phyloP scores from a whole-genome alignment of 495 filamentous ascomycete genomes.

The Penicillium pulvis region DNA sequence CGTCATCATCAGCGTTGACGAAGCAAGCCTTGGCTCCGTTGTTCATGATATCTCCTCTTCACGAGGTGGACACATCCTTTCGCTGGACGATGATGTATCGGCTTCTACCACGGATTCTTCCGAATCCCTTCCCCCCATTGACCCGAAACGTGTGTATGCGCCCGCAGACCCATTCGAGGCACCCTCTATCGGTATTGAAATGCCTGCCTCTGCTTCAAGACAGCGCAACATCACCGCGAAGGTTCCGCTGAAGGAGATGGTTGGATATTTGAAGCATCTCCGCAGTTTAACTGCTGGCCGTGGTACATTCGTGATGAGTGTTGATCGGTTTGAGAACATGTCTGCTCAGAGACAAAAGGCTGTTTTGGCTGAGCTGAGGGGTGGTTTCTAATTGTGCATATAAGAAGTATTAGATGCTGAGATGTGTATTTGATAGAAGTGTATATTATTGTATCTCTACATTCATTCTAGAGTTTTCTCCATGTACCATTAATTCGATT shows the following conservation, averaged over 20 bases:
- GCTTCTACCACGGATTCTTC: slow-evolving; percentile 30
- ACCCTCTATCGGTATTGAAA: slow-evolving; percentile 25
- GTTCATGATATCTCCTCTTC: slow-evolving; percentile 84
- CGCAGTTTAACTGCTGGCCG: slow-evolving; percentile 84
- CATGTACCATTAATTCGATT: not conserved
- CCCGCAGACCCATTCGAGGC: slow-evolving; percentile 83
- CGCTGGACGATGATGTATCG: slow-evolving; percentile 66
- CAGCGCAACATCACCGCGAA: slow-evolving; percentile 73
- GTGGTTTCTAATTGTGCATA: slow-evolving; percentile 25
- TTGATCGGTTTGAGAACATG: slow-evolving; percentile 89
- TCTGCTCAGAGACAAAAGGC: slow-evolving; percentile 62
- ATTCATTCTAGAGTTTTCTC: not conserved
- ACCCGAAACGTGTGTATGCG: slow-evolving; percentile 73
- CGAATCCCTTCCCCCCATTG: slow-evolving; percentile 50
- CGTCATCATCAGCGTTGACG: slow-evolving; percentile 80
- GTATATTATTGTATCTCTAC: not conserved
- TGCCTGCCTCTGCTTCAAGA: slow-evolving; percentile 31
- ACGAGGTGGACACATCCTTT: slow-evolving; percentile 82
- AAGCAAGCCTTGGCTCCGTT: slow-evolving; percentile 78
- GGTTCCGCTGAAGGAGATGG: slow-evolving; percentile 95
- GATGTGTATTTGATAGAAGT: not conserved
- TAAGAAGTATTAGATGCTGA: not conserved
- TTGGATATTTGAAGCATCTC: slow-evolving; percentile 90
- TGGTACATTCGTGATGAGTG: slow-evolving; percentile 88
- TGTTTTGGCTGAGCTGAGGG: slow-evolving; percentile 55